phyloP scores from a whole-genome alignment of 106 monocot species.

The Dendrobium huoshanense region DNA sequence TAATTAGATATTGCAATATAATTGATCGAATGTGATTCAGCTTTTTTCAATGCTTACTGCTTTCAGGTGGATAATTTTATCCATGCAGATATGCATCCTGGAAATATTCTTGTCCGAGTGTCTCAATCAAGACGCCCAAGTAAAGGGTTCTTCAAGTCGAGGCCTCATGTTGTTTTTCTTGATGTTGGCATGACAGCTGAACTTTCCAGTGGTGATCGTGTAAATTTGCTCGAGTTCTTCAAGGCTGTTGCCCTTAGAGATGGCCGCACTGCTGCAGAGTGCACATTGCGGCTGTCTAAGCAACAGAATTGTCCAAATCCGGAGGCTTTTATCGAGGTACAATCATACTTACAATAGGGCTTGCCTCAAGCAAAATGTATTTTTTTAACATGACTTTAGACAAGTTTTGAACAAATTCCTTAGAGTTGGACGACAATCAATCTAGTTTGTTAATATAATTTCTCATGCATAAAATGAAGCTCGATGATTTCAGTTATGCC shows the following conservation, averaged over 20 bases:
- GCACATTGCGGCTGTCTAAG: constrained; percentile 21
- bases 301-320: constrained; percentile 22
- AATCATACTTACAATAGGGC: not conserved
- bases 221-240: constrained; percentile 24
- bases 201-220: constrained; percentile 17
- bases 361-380: not conserved
- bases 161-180: constrained; percentile 22
- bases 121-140: constrained; percentile 11
- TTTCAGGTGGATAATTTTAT: constrained; percentile 29
- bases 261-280: constrained; percentile 25
- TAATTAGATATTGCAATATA: not conserved
- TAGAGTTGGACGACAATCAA: not conserved
- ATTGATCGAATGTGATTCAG: not conserved
- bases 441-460: not conserved
- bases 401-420: not conserved
- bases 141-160: constrained; percentile 13
- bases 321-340: constrained; percentile 25
- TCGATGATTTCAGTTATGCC: not conserved
- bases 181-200: constrained; percentile 32
- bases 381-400: not conserved
- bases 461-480: not conserved
- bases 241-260: constrained; percentile 21
- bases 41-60: not conserved
- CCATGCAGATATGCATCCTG: constrained; percentile 34
- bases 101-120: constrained; percentile 25